Evolutionary conservation across 345 rosid species (phyloP).

Genomic region (Carallia pectinifolia): DNA sequence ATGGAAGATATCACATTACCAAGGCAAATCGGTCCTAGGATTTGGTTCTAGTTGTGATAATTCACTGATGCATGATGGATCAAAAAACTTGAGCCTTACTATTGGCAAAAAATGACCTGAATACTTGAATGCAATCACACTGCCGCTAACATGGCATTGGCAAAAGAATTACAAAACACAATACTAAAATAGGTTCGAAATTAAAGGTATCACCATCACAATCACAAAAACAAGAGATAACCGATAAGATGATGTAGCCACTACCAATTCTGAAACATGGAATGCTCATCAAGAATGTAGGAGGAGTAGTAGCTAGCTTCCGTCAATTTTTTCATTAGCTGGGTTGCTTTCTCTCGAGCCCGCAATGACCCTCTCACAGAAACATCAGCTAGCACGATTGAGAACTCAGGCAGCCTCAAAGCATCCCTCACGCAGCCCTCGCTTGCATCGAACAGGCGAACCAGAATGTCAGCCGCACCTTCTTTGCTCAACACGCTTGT

Average conservation of each 20-base stretch:
- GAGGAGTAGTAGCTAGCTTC: constrained; percentile 26
- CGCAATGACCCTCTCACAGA: constrained; percentile 49
- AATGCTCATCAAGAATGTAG: constrained; percentile 17
- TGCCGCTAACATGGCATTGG: too few relatives aligned
- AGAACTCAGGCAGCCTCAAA: constrained; percentile 32
- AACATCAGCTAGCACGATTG: constrained; percentile 44
- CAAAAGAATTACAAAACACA: too few relatives aligned
- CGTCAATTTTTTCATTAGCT: constrained; percentile 45
- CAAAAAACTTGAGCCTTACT: too few relatives aligned
- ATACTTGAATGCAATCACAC: too few relatives aligned
- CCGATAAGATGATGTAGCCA: neutral
- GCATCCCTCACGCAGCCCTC: constrained; percentile 50
- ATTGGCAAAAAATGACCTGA: too few relatives aligned
- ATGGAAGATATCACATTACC: too few relatives aligned
- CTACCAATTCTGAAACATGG: constrained; percentile 20
- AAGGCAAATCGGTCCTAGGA: too few relatives aligned
- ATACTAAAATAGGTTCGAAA: too few relatives aligned
- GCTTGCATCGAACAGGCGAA: constrained; percentile 55
- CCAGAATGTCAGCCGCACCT: constrained; percentile 56
- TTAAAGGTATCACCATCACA: too few relatives aligned
- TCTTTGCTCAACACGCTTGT: constrained; percentile 58
- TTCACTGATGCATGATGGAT: too few relatives aligned
- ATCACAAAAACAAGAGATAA: too few relatives aligned
- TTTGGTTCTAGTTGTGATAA: too few relatives aligned
- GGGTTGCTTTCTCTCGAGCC: constrained; percentile 49